phyloP scores from a whole-genome alignment of 2,329 filamentous ascomycete genomes.

The Calonectria naviculata region DNA sequence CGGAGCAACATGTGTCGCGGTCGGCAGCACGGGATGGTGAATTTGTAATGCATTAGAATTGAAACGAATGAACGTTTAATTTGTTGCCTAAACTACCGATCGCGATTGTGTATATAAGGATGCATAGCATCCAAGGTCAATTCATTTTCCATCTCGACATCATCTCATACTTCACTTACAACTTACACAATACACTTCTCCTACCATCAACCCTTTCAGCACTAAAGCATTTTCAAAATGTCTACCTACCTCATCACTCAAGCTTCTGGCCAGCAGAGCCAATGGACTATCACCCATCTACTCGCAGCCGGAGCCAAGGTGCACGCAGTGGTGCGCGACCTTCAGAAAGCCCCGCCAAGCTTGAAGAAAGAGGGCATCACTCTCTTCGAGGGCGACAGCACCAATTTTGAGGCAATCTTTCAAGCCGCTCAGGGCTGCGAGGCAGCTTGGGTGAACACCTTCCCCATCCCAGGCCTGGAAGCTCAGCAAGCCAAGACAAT shows the following conservation, averaged over 20 bases:
- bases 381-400: conserved; percentile 50
- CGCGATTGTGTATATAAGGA: not conserved
- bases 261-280: conserved; percentile 48
- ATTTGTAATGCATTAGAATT: not conserved
- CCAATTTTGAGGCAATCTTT: conserved; percentile 42
- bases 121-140: no score
- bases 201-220: not conserved
- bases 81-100: not conserved
- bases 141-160: no score
- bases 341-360: conserved; percentile 38
- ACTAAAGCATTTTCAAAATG: conserved; percentile 38
- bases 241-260: conserved; percentile 46
- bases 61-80: not conserved
- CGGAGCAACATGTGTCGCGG: not conserved
- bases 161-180: not conserved
- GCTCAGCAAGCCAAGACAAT: conserved; percentile 44
- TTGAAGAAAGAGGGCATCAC: conserved; percentile 42
- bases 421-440: conserved; percentile 47
- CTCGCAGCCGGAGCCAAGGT: conserved; percentile 47
- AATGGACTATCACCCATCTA: conserved; percentile 44
- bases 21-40: not conserved
- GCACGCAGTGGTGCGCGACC: conserved; percentile 50
- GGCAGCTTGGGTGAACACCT: conserved; percentile 44
- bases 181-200: not conserved
- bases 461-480: conserved; percentile 42